These are phyloP conservation scores for Drechslerella dactyloides DNA, from an alignment of 2,329 filamentous ascomycete genomes.

Conservation along the genomic window DNA sequence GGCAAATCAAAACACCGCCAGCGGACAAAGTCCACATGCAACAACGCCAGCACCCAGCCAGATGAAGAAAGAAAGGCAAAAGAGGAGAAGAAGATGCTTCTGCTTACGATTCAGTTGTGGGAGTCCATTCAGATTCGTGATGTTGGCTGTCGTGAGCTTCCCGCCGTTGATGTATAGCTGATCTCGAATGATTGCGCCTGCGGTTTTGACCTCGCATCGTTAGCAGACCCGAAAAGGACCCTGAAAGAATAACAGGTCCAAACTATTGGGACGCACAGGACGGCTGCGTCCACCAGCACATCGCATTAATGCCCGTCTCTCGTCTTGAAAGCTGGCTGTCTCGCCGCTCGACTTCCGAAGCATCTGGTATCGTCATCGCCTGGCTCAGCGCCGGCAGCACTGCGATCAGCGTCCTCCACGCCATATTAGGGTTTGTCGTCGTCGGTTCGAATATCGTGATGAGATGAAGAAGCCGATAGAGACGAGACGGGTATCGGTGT, in stretches of 20 bases:
- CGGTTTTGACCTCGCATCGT: constrained; percentile 1
- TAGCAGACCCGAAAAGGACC: constrained; percentile 17
- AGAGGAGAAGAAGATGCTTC: constrained; percentile 9
- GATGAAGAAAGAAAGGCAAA: constrained; percentile 6
- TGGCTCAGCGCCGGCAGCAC: constrained; percentile 37
- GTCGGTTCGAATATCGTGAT: constrained; percentile 18
- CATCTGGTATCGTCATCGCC: constrained; percentile 15
- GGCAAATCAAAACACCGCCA: neutral
- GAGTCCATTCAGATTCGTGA: constrained; percentile 17
- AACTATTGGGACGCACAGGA: constrained; percentile 40
- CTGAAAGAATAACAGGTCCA: constrained; percentile 29
- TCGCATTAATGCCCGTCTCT: constrained; percentile 35
- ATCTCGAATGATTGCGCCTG: constrained; percentile 48
- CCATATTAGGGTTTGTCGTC: constrained; percentile 23
- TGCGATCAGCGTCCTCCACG: constrained; percentile 35
- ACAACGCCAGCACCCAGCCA: neutral
- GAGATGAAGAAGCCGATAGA: constrained; percentile 23
- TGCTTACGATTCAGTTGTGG: constrained; percentile 32
- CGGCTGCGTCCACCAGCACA: constrained; percentile 46
- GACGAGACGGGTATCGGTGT: neutral
- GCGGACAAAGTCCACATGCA: neutral
- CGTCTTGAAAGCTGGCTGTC: constrained; percentile 21
- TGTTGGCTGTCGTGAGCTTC: constrained; percentile 36
- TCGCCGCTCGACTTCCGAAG: constrained; percentile 13
- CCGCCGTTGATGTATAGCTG: constrained; percentile 45